These are phyloP conservation scores for Penicillium coprophilum DNA, from an alignment of 495 filamentous ascomycete species.

Conservation along the genomic window DNA sequence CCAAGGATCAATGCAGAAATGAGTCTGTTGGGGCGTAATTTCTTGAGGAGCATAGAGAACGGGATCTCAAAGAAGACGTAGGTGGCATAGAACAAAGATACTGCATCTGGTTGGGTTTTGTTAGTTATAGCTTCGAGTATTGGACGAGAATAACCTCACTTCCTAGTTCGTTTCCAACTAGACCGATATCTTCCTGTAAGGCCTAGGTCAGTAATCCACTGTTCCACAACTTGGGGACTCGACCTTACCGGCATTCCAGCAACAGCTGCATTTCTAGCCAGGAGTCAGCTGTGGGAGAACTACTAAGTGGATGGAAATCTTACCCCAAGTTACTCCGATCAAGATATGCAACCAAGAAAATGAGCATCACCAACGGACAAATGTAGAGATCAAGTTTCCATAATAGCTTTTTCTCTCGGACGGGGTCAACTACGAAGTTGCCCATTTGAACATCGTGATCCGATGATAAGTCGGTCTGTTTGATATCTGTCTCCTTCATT, in stretches of 20 bases:
- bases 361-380: constrained; percentile 16
- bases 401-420: constrained; percentile 14
- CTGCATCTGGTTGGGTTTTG: constrained; percentile 9
- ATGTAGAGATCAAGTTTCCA: constrained; percentile 21
- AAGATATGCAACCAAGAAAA: constrained; percentile 18
- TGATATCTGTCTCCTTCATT: constrained; percentile 15
- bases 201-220: not conserved
- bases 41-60: constrained; percentile 30
- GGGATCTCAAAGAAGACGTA: constrained; percentile 42
- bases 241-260: constrained; percentile 19
- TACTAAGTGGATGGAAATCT: not conserved
- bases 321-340: constrained; percentile 22
- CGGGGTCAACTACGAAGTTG: constrained; percentile 11
- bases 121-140: not conserved
- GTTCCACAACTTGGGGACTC: not conserved
- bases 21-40: constrained; percentile 35
- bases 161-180: constrained; percentile 19
- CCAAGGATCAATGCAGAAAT: constrained; percentile 38
- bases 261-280: constrained; percentile 17
- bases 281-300: not conserved
- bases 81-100: constrained; percentile 20
- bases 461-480: constrained; percentile 7
- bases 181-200: constrained; percentile 17
- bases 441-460: constrained; percentile 19
- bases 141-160: constrained; percentile 2